Percentiles rank a stretch among this genome's conserved stretches.
These are phyloP conservation scores for Nemania sp. DNA, from an alignment of 2,329 filamentous ascomycete species.

Conservation along the genomic window DNA sequence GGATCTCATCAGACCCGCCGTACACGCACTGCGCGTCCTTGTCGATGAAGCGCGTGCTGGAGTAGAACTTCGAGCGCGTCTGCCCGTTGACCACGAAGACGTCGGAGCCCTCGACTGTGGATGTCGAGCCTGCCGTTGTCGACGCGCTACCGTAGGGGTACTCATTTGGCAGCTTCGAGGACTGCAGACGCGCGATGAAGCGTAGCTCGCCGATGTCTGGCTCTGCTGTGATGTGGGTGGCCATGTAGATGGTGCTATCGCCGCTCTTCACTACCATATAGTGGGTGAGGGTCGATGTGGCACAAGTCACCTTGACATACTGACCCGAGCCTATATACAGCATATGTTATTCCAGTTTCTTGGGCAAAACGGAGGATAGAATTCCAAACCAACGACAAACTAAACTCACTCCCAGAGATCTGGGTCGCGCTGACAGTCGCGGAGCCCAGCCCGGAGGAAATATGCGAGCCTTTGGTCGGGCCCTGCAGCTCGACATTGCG, in stretches of 20 bases:
- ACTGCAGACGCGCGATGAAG: slow-evolving; percentile 71
- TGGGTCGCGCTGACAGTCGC: slow-evolving; percentile 64
- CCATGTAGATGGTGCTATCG: slow-evolving; percentile 70
- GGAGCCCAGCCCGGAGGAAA: slow-evolving; percentile 69
- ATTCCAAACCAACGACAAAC: not conserved
- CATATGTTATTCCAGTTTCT: slow-evolving; percentile 6
- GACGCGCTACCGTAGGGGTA: slow-evolving; percentile 67
- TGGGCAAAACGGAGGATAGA: not conserved
- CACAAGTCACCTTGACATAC: slow-evolving; percentile 72
- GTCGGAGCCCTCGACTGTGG: slow-evolving; percentile 68
- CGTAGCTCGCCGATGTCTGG: slow-evolving; percentile 70
- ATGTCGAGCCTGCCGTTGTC: slow-evolving; percentile 63
- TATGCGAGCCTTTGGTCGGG: slow-evolving; percentile 63
- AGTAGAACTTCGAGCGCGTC: slow-evolving; percentile 78
- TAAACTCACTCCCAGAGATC: slow-evolving; percentile 47
- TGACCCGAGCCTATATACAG: slow-evolving; percentile 42
- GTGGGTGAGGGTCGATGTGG: slow-evolving; percentile 70
- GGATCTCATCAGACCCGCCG: slow-evolving; percentile 59
- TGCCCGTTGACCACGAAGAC: slow-evolving; percentile 70
- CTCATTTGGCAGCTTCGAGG: slow-evolving; percentile 62
- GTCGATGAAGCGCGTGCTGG: slow-evolving; percentile 76
- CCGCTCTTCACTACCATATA: slow-evolving; percentile 72
- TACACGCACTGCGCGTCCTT: slow-evolving; percentile 73
- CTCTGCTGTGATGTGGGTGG: slow-evolving; percentile 70
- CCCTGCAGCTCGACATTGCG: slow-evolving; percentile 71